Evolutionary conservation across 257 asterid genomes (phyloP), one percentile per base, ranked within the genome.

Genomic region (Solanum piurae): DNA sequence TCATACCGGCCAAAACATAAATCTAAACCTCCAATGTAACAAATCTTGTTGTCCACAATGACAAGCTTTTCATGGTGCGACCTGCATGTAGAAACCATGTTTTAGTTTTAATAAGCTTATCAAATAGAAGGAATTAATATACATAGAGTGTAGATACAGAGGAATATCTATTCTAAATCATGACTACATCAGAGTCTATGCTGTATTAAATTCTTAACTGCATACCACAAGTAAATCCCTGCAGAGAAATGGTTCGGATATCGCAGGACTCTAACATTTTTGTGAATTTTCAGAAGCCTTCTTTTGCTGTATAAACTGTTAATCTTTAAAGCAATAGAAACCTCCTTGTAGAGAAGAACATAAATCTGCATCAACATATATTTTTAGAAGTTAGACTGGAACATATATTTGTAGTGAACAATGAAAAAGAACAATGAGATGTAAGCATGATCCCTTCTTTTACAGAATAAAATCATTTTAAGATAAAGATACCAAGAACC

Each of bases 41-140:
- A 92, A 83, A 94, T 90, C 87, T 87, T 91, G 89, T 96, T 94
- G 91, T 96, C 99, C 31, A 96, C 94, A 85, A 96, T 94, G 89
- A 96, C 99, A 86, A 96, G 94, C 89, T 96, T 96, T 92, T 96
- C 99, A 91, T 96, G 99, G 92, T 96, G 99, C 74, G 99, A 96
- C 99, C 99, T 96, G 93, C 92, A 93, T 37, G 84, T 52, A 86
- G 80, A 80, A 31, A 40, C 52, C 52, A 72, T 49, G 9, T 84
- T 85, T 83, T 74, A 46, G 77, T 52, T 21, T 37, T 44, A 33
- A 86, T 20, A 73, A 36, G 38, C 34, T 46, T 89, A 76, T 29
- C 34, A 87, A 38, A 11, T 16, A 33, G 82, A 71, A 79, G 64
- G 37, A 31, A 75, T 36, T 58, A 42, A 25, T 44, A 75, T 38